Evolutionary conservation across 2,329 filamentous ascomycete species (phyloP).

Genomic region (Phaeosphaeriaceae sp.): DNA sequence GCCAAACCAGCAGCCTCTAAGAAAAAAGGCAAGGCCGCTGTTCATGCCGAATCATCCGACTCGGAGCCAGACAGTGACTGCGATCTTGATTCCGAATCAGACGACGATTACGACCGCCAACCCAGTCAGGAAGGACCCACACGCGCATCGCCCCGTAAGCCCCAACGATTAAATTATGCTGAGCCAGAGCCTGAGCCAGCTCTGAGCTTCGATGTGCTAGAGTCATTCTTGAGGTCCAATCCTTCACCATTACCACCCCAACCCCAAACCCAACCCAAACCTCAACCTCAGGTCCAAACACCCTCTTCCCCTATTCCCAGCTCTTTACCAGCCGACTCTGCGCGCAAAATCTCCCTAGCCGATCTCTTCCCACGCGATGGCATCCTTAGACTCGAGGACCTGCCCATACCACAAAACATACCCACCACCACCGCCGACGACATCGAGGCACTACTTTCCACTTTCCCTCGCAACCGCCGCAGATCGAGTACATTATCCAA

Average conservation of each 20-base stretch:
- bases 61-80: background rate
- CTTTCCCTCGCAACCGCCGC: conserved; percentile 6
- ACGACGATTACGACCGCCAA: background rate
- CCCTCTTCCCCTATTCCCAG: background rate
- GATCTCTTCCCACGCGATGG: background rate
- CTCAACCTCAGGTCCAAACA: background rate
- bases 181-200: background rate
- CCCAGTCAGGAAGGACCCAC: background rate
- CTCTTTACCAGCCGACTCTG: background rate
- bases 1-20: background rate
- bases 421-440: background rate
- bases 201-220: background rate
- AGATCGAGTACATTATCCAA: conserved; percentile 13
- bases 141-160: conserved; percentile 16
- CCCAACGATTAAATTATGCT: conserved; percentile 18
- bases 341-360: background rate
- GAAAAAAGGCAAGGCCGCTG: background rate
- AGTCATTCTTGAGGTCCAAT: too few species aligned
- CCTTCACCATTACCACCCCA: background rate
- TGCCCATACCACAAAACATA: background rate
- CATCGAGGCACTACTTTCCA: background rate
- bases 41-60: background rate
- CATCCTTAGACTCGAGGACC: background rate
- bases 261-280: background rate
- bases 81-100: background rate